Conservation (phyloP, 805 yeast genomes). For the Saturnispora zaruensis region DNA sequence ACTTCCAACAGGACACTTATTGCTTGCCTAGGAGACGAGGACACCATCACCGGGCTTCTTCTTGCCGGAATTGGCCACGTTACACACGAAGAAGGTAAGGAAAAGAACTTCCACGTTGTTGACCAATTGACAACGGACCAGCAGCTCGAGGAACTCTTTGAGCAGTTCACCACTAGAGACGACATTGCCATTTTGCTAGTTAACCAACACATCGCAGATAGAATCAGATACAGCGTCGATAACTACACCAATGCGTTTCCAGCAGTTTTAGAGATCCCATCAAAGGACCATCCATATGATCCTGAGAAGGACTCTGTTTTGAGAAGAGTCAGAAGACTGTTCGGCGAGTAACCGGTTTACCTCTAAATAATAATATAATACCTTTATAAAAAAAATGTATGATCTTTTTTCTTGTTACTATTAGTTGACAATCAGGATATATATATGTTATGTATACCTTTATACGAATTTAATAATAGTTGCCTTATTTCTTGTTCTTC, state of each 20-base stretch:
- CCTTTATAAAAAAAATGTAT: not conserved
- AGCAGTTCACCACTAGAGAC: conserved; percentile 66
- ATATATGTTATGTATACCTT: no score
- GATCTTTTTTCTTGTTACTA: not conserved
- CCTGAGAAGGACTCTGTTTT: conserved; percentile 96
- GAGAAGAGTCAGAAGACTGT: conserved; percentile 87
- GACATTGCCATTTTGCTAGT: conserved; percentile 90
- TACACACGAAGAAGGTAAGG: conserved; percentile 48
- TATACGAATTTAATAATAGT: not conserved
- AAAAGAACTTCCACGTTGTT: conserved; percentile 72
- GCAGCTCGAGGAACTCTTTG: conserved; percentile 67
- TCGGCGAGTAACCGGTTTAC: conserved; percentile 53
- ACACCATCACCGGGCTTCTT: conserved; percentile 90
- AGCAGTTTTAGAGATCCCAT: conserved; percentile 92
- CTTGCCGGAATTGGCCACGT: conserved; percentile 95
- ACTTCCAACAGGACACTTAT: conserved; percentile 61
- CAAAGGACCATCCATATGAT: conserved; percentile 97
- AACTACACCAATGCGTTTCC: conserved; percentile 87
- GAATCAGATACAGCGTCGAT: conserved; percentile 76
- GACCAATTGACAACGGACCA: conserved; percentile 73
- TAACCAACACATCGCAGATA: conserved; percentile 91
- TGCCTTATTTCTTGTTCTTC: conserved; percentile 21
- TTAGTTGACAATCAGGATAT: not conserved
- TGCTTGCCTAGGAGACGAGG: conserved; percentile 97
- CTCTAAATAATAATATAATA: not conserved